Evolutionary conservation across 805 yeast genomes (phyloP).

Genomic region (Nakazawaea ishiwadae): DNA sequence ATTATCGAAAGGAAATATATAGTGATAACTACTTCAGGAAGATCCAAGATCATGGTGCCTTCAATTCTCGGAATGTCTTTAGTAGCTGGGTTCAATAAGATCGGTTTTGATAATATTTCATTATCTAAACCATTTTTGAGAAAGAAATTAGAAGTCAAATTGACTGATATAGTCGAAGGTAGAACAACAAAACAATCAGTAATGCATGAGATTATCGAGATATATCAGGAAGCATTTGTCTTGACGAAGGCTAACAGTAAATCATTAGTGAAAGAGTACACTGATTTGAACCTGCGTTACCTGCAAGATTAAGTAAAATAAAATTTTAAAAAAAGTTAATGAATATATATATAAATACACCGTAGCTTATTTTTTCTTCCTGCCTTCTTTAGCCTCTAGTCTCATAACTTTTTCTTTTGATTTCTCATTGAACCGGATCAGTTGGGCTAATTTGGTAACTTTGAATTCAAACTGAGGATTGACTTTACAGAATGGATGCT

Average conservation of each 20-base stretch:
- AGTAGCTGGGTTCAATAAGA: slow-evolving; percentile 80
- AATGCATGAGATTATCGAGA: slow-evolving; percentile 43
- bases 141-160: slow-evolving; percentile 62
- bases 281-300: not conserved
- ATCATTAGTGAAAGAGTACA: slow-evolving; percentile 31
- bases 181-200: slow-evolving; percentile 47
- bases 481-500: slow-evolving; percentile 64
- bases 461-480: slow-evolving; percentile 42
- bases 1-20: slow-evolving; percentile 67
- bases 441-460: slow-evolving; percentile 49
- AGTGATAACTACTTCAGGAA: slow-evolving; percentile 31
- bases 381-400: slow-evolving; percentile 8
- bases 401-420: slow-evolving; percentile 12
- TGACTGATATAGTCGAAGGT: slow-evolving; percentile 70
- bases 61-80: slow-evolving; percentile 80
- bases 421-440: slow-evolving; percentile 38
- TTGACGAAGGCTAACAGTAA: slow-evolving; percentile 37
- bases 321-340: not conserved
- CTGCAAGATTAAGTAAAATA: not conserved
- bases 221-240: slow-evolving; percentile 60
- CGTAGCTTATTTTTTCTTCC: not conserved
- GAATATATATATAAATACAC: not conserved
- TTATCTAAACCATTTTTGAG: slow-evolving; percentile 88
- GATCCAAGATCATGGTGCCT: slow-evolving; percentile 54
- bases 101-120: slow-evolving; percentile 66